Evolutionary conservation across 177 flowering plant species (phyloP), one percentile per base, ranked within the genome.

Genomic region (Vitis hybrid): DNA sequence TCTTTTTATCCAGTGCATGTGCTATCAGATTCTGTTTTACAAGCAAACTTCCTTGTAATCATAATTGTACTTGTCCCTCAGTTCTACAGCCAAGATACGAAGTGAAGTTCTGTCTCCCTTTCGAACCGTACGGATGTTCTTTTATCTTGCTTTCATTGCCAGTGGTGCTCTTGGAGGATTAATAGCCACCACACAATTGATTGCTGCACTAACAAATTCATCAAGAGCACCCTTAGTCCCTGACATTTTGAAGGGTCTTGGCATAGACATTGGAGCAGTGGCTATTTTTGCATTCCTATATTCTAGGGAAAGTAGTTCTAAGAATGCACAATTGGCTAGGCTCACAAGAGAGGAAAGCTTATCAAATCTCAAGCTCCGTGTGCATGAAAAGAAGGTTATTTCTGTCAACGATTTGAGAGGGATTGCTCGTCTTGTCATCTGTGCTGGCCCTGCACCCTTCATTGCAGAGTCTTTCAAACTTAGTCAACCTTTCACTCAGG

Each of bases 101-200:
- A 88, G 97, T 74, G 99, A 95, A 84, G 99, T 95, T 48, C 90
- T 95, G 17, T 67, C 99, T 74, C 99, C 99, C 7, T 95, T 93
- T 64, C 93, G 99, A 3, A 74, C 99, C 8, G 85, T 95, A 17
- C 82, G 99, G 63, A 93, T 93, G 97, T 95, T 95, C 86, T 95
- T 95, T 74, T 95, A 95, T 70, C 82, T 93, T 52, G 97, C 99
- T 56, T 95, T 95, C 78, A 82, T 95, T 51, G 97, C 94, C 19
- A 91, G 97, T 78, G 98, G 80, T 71, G 40, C 82, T 27, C 62
- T 95, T 12, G 99, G 99, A 76, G 95, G 91, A 69, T 67, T 95
- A 54, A 93, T 95, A 67, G 94, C 98, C 19, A 54, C 78, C 21
- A 79, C 91, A 17, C 93, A 75, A 65, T 71, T 95, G 65, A 83